Conservation (phyloP, 2,329 filamentous ascomycete species). For the Hirsutella thompsonii region DNA sequence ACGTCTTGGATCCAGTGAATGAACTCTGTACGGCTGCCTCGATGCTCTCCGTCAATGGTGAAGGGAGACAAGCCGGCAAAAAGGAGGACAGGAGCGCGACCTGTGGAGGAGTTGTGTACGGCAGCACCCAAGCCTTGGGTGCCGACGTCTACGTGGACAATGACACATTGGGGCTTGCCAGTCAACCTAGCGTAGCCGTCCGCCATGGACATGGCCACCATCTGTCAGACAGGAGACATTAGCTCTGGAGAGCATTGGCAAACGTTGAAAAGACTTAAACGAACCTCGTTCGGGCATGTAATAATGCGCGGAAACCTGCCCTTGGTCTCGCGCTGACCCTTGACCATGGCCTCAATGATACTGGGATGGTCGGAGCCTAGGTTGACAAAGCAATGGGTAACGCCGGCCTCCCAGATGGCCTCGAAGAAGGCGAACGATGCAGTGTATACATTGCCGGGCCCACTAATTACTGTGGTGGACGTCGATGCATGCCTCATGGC, state of each 20-base stretch:
- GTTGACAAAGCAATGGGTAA: constrained; percentile 50
- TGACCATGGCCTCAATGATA: constrained; percentile 71
- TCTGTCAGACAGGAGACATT: constrained; percentile 28
- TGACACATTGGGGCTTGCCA: constrained; percentile 61
- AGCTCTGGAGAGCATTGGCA: not conserved
- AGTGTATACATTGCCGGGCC: constrained; percentile 43
- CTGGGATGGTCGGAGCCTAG: constrained; percentile 62
- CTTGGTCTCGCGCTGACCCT: constrained; percentile 54
- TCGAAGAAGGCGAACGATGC: constrained; percentile 75
- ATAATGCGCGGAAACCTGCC: constrained; percentile 59
- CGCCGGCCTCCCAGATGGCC: constrained; percentile 58
- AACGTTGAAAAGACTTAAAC: constrained; percentile 7
- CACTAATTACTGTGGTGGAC: constrained; percentile 4
- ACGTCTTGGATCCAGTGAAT: constrained; percentile 84
- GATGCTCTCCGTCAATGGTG: constrained; percentile 65
- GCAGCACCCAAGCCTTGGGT: constrained; percentile 68
- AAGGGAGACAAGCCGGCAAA: constrained; percentile 69
- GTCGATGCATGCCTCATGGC: constrained; percentile 6
- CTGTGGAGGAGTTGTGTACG: constrained; percentile 66
- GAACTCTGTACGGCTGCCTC: constrained; percentile 68
- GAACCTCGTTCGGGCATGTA: constrained; percentile 73
- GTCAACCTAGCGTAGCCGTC: constrained; percentile 67
- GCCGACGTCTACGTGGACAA: constrained; percentile 72
- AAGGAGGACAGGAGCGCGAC: constrained; percentile 61
- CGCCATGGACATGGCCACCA: constrained; percentile 77